Percentiles rank a stretch among this genome's conserved stretches.
These are phyloP conservation scores for Canna indica DNA, from an alignment of 176 grass and related monocot species.

Conservation along the genomic window DNA sequence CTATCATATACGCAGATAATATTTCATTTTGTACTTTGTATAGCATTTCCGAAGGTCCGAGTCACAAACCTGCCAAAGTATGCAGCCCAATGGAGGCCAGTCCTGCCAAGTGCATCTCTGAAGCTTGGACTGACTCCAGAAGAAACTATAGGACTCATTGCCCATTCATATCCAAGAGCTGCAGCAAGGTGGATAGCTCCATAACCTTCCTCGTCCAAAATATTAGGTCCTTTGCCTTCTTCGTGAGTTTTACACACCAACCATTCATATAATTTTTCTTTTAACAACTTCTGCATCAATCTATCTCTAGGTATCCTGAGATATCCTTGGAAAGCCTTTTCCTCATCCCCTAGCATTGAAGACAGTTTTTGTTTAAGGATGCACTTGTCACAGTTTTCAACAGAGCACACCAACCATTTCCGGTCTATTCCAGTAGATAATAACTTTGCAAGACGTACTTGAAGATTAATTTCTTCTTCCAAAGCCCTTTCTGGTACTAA, in stretches of 20 bases:
- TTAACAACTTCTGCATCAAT: constrained; percentile 43
- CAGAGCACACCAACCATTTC: constrained; percentile 18
- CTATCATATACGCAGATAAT: no score
- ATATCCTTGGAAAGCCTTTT: not conserved
- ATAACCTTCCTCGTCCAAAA: constrained; percentile 78
- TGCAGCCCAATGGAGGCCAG: constrained; percentile 95
- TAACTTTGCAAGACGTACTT: constrained; percentile 31
- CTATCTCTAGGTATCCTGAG: not conserved
- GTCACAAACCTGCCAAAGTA: constrained; percentile 62
- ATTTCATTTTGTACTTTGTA: not conserved
- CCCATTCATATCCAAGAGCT: constrained; percentile 88
- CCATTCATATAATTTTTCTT: constrained; percentile 78
- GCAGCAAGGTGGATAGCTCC: constrained; percentile 79
- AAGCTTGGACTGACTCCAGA: constrained; percentile 81
- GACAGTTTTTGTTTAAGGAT: constrained; percentile 16
- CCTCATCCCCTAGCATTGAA: constrained; percentile 6
- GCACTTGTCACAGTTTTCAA: constrained; percentile 28
- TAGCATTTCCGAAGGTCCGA: not conserved
- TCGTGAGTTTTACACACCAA: constrained; percentile 57
- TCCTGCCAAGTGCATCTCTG: constrained; percentile 77
- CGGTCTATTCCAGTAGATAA: constrained; percentile 19
- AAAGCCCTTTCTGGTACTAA: constrained; percentile 24
- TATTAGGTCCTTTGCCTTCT: constrained; percentile 45
- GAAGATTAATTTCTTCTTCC: constrained; percentile 43
- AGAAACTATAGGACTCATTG: constrained; percentile 54